Conservation (phyloP, 768 basidiomycete genomes). For the Pulveroboletus frians region DNA sequence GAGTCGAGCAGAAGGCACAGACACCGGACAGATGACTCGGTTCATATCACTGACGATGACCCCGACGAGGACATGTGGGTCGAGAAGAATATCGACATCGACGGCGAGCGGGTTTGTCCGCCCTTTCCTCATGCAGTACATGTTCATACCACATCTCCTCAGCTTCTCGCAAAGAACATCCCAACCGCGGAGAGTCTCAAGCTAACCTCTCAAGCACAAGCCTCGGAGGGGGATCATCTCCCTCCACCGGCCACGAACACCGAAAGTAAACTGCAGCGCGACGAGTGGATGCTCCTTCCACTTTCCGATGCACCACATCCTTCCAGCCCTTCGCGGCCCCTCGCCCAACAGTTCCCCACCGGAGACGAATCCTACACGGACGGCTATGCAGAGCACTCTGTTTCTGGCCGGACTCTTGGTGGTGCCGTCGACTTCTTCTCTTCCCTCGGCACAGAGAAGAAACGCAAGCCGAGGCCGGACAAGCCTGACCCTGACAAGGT, state of each 20-base stretch:
- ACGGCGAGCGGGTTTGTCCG: constrained; percentile 62
- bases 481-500: constrained; percentile 72
- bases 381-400: constrained; percentile 52
- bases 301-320: constrained; percentile 25
- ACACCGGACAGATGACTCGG: constrained; percentile 32
- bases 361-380: constrained; percentile 57
- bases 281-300: constrained; percentile 86
- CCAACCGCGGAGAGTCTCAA: constrained; percentile 71
- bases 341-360: constrained; percentile 22
- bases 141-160: constrained; percentile 4
- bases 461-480: constrained; percentile 55
- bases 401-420: constrained; percentile 41
- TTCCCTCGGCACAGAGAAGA: constrained; percentile 74
- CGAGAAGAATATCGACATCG: constrained; percentile 81
- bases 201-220: constrained; percentile 55
- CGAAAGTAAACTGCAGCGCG: constrained; percentile 55
- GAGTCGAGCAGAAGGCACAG: constrained; percentile 34
- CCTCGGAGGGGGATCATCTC: constrained; percentile 38
- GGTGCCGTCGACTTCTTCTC: constrained; percentile 88
- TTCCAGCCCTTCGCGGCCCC: constrained; percentile 28
- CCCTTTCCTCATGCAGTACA: neutral
- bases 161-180: constrained; percentile 69
- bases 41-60: constrained; percentile 62
- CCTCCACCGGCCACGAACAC: constrained; percentile 45
- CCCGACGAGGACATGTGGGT: constrained; percentile 77